Evolutionary conservation across 108 stramenopile species (phyloP).

Genomic region (Fistulifera solaris): DNA sequence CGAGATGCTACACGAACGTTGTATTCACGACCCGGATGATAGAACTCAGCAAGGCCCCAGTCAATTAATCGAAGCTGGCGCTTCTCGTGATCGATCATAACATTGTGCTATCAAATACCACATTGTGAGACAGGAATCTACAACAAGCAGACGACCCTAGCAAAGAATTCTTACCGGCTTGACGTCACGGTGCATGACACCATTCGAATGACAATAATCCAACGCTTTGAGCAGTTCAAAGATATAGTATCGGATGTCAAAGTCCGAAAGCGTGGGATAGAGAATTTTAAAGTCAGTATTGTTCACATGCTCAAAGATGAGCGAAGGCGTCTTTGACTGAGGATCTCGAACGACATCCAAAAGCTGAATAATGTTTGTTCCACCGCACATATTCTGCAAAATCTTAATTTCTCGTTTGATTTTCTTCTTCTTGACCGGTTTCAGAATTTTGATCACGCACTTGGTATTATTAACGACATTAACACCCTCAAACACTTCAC

Average conservation of each 20-base stretch:
- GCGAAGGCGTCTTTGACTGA: slow-evolving; percentile 96
- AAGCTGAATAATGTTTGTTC: slow-evolving; percentile 98
- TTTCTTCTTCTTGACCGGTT: slow-evolving; percentile 99
- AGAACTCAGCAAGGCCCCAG: slow-evolving; percentile 99
- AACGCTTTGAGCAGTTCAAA: slow-evolving; percentile 98
- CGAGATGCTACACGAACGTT: slow-evolving; percentile 99
- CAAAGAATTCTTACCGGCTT: no score
- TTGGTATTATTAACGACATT: slow-evolving; percentile 92
- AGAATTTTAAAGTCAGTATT: slow-evolving; percentile 99
- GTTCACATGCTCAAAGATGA: slow-evolving; percentile 99
- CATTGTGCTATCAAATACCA: no score
- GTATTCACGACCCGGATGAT: slow-evolving; percentile 99
- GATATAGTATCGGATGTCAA: slow-evolving; percentile 99
- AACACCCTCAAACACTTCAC: slow-evolving; percentile 97
- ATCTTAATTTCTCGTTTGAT: slow-evolving; percentile 99
- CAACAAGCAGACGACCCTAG: no score
- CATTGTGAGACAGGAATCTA: no score
- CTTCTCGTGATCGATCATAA: slow-evolving; percentile 99
- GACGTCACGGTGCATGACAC: slow-evolving; percentile 99
- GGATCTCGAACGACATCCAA: slow-evolving; percentile 98
- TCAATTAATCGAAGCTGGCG: slow-evolving; percentile 97
- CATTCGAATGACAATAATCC: slow-evolving; percentile 99
- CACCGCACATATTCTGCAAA: slow-evolving; percentile 99
- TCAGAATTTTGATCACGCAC: slow-evolving; percentile 99
- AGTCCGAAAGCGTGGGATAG: slow-evolving; percentile 97